Evolutionary conservation across 805 yeast species (phyloP).

Genomic region (Saturnispora zaruensis): DNA sequence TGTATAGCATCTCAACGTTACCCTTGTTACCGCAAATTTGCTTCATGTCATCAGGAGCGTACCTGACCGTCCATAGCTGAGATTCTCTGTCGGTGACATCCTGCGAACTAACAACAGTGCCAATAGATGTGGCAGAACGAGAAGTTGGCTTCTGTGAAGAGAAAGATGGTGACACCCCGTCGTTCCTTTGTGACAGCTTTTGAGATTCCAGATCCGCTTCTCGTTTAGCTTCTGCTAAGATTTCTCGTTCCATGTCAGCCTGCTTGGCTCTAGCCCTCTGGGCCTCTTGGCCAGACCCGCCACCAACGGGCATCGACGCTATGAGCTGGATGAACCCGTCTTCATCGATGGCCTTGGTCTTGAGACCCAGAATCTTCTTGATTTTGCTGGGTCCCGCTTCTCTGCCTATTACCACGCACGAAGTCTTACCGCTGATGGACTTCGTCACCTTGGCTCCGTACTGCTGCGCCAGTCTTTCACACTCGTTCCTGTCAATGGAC

Average conservation of each 20-base stretch:
- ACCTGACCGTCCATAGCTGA: conserved; percentile 85
- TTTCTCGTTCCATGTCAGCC: conserved; percentile 55
- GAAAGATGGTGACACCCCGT: background rate
- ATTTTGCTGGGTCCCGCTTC: conserved; percentile 98
- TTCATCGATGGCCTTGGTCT: conserved; percentile 77
- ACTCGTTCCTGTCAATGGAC: conserved; percentile 62
- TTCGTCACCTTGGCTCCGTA: conserved; percentile 91
- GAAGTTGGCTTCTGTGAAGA: background rate
- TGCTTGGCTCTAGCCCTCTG: conserved; percentile 61
- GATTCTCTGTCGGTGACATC: conserved; percentile 19
- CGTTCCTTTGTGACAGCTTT: conserved; percentile 20
- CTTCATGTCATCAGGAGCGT: conserved; percentile 69
- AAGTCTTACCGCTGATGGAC: conserved; percentile 76
- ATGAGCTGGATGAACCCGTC: conserved; percentile 75
- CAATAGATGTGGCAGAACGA: background rate
- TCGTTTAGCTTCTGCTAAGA: conserved; percentile 37
- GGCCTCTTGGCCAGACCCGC: conserved; percentile 81
- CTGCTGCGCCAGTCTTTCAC: conserved; percentile 67
- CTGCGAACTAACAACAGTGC: conserved; percentile 10
- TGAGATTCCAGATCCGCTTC: conserved; percentile 23
- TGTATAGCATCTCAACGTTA: conserved; percentile 51
- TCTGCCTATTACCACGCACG: conserved; percentile 82
- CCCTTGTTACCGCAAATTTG: conserved; percentile 92
- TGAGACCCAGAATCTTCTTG: conserved; percentile 61
- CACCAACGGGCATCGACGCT: conserved; percentile 77